Conservation (phyloP, 352 stramenopile species). For the Aphanomyces astaci region DNA sequence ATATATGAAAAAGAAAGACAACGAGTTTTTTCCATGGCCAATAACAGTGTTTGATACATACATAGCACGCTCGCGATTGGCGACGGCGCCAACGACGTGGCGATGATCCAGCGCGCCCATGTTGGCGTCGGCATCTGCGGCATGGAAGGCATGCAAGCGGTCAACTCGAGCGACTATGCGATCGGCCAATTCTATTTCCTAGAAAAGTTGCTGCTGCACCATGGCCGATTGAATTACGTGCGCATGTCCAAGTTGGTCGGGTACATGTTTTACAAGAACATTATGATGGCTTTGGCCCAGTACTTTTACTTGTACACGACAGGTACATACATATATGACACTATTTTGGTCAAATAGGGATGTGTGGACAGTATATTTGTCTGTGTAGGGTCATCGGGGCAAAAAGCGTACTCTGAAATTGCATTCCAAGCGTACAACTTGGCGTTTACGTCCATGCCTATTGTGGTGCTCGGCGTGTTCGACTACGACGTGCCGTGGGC, state of each 20-base stretch:
- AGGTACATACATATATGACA: constrained; percentile 55
- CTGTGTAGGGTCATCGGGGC: constrained; percentile 54
- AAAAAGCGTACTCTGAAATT: constrained; percentile 79
- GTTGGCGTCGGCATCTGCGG: constrained; percentile 88
- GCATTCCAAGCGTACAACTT: constrained; percentile 82
- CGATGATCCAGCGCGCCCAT: constrained; percentile 89
- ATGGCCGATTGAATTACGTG: constrained; percentile 89
- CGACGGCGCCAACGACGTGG: constrained; percentile 92
- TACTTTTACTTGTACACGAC: constrained; percentile 77
- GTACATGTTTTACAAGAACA: constrained; percentile 94
- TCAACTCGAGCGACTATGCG: constrained; percentile 96
- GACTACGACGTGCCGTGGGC: constrained; percentile 73
- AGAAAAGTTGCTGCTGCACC: constrained; percentile 84
- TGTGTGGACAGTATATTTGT: too few relatives aligned
- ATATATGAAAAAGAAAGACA: too few relatives aligned
- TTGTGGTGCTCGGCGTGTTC: constrained; percentile 58
- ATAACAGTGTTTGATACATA: too few relatives aligned
- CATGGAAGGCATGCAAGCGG: constrained; percentile 90
- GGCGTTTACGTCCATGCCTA: constrained; percentile 56
- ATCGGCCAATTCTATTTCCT: constrained; percentile 97
- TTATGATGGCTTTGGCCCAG: constrained; percentile 61
- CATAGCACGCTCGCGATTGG: constrained; percentile 82
- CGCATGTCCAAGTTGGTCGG: constrained; percentile 84
- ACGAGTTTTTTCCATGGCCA: too few relatives aligned
- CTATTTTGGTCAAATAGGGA: too few relatives aligned